Percentiles rank a stretch among this genome's conserved stretches.
Conservation (phyloP, 306 rosid genomes). For the Pachyrhizus erosus region DNA sequence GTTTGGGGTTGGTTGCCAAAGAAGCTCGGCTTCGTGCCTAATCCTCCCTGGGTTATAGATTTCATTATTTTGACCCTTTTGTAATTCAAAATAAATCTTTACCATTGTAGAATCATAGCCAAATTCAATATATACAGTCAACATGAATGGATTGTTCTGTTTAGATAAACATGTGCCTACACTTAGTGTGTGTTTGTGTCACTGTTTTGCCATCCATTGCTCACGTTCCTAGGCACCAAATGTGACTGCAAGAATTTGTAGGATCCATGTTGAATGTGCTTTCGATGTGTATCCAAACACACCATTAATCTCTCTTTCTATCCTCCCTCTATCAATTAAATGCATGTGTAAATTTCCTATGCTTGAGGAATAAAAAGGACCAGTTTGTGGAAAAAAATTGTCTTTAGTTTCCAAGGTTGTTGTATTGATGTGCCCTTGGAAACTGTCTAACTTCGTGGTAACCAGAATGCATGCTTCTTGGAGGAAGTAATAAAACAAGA, state of each 20-base stretch:
- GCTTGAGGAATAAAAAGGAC: slow-evolving; percentile 5
- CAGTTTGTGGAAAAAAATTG: background rate
- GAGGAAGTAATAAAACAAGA: slow-evolving; percentile 17
- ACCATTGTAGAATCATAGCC: slow-evolving; percentile 36
- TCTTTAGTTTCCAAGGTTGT: background rate
- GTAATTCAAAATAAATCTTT: slow-evolving; percentile 38
- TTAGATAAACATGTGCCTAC: background rate
- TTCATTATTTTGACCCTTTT: slow-evolving; percentile 32
- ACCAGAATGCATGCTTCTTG: background rate
- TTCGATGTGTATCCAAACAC: too few relatives aligned
- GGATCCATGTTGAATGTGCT: too few relatives aligned
- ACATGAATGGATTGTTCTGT: slow-evolving; percentile 13
- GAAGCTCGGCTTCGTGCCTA: slow-evolving; percentile 22
- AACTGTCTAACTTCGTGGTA: background rate
- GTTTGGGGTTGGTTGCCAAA: slow-evolving; percentile 33
- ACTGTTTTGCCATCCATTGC: too few relatives aligned
- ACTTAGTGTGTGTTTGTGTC: background rate
- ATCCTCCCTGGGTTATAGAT: slow-evolving; percentile 26
- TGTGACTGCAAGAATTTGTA: too few relatives aligned
- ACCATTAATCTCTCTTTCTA: background rate
- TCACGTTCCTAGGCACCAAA: too few relatives aligned
- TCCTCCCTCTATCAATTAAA: background rate
- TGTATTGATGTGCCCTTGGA: background rate
- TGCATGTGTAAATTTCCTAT: slow-evolving; percentile 32
- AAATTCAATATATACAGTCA: slow-evolving; percentile 36